Evolutionary conservation across 768 basidiomycete species (phyloP).

Genomic region (Phanerochaete sordida): DNA sequence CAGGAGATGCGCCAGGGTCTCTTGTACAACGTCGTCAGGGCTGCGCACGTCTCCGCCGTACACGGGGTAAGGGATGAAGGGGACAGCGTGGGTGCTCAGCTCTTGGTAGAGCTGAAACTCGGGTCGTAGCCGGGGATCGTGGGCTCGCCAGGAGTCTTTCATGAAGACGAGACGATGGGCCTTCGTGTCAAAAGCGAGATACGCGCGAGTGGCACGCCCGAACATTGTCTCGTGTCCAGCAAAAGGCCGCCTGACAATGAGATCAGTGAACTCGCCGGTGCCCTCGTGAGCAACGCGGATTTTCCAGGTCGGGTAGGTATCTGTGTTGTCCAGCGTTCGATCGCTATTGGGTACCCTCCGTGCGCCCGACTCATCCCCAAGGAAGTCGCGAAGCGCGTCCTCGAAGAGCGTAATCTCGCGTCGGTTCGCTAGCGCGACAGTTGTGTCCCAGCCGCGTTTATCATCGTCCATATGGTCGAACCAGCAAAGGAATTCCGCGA

Average conservation of each 20-base stretch:
- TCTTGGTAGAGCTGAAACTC: too few species aligned
- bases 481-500: conserved; percentile 1
- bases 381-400: not conserved
- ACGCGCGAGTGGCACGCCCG: conserved; percentile 9
- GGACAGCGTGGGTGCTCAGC: not conserved
- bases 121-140: too few species aligned
- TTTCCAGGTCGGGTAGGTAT: not conserved
- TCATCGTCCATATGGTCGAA: not conserved
- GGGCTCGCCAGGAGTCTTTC: not conserved
- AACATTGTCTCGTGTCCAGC: not conserved
- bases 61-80: not conserved
- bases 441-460: not conserved
- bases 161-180: not conserved
- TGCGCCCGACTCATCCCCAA: too few species aligned
- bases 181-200: not conserved
- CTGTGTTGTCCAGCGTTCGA: not conserved
- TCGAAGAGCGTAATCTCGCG: not conserved
- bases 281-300: not conserved
- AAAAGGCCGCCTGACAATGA: not conserved
- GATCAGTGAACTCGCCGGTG: not conserved
- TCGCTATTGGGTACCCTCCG: not conserved
- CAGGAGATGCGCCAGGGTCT: too few species aligned
- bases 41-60: not conserved
- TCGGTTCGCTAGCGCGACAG: not conserved
- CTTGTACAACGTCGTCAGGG: not conserved